Percentiles rank a stretch among this genome's conserved stretches.
Evolutionary conservation across 2,329 filamentous ascomycete species (phyloP).

Genomic region (Sclerotinia spermophila): DNA sequence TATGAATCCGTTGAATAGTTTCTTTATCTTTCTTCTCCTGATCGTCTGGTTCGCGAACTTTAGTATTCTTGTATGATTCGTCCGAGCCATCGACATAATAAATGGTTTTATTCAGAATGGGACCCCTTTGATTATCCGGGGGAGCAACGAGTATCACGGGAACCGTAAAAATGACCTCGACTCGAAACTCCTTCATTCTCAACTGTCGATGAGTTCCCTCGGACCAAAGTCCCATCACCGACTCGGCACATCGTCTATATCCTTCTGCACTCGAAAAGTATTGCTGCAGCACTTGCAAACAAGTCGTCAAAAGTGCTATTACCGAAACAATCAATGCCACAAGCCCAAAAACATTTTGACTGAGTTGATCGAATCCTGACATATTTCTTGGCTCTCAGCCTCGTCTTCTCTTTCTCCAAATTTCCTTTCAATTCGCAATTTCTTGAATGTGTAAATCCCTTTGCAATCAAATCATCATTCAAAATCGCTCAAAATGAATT

Average conservation of each 20-base stretch:
- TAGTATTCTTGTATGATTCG: constrained; percentile 29
- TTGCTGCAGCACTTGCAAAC: constrained; percentile 38
- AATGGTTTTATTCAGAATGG: constrained; percentile 28
- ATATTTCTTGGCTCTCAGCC: constrained; percentile 2
- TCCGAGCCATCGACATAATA: constrained; percentile 31
- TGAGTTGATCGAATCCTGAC: constrained; percentile 26
- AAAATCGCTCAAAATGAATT: neutral
- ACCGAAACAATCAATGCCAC: constrained; percentile 38
- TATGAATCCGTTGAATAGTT: constrained; percentile 42
- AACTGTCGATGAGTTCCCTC: constrained; percentile 35
- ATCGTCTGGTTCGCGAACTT: constrained; percentile 20
- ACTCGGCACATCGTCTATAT: constrained; percentile 28
- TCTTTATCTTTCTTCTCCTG: constrained; percentile 20
- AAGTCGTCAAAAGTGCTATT: constrained; percentile 37
- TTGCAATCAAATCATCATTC: neutral
- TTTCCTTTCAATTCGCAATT: neutral
- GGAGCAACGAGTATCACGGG: constrained; percentile 37
- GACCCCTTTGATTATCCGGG: constrained; percentile 32
- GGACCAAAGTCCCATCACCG: constrained; percentile 38
- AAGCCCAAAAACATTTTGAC: constrained; percentile 34
- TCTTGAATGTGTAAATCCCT: neutral
- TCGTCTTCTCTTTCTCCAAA: neutral
- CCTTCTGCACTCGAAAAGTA: constrained; percentile 41
- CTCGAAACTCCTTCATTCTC: constrained; percentile 37
- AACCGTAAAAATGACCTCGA: constrained; percentile 40